Evolutionary conservation across 352 stramenopile species (phyloP), one percentile per base, ranked within the genome.

Genomic region (Thraustochytrium sp.): DNA sequence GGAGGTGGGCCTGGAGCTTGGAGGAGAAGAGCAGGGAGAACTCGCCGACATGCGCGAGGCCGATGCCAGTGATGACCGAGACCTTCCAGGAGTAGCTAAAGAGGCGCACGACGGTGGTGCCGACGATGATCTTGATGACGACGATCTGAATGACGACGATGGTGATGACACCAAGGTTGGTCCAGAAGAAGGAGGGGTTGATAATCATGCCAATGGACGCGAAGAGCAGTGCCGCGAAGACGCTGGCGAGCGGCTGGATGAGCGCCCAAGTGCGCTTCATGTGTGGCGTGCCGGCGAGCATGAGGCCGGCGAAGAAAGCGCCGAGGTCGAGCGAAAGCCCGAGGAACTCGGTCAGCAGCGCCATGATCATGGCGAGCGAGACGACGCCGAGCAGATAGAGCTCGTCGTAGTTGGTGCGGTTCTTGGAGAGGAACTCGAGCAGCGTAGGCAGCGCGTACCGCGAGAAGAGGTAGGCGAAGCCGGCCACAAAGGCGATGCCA

Each of bases 221-320:
- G 26, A 86, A 86, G 21, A 86, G 72, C 80, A 86, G 38, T 2
- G 44, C 75, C 0, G 74, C 80, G 63, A 86, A 86, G 31, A 86
- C 61, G n/a, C 38, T 61, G 1, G 49, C 53, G 54, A 86, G 37
- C 2, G 83, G 83, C 34, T 85, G 44, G 40, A 85, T 75, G 2
- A 31, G 21, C 13, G 44, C 49, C 42, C 16, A 34, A 5, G 54
- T 62, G 5, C 68, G 37, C 54, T 85, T 65, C 53, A 85, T 74
- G 11, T 40, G 31, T 4, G 36, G 40, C 29, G 83, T 46, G 8
- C 62, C 51, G 9, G 83, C 74, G 23, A 89, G 37, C 26, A 86
- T 86, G 29, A 89, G 84, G 18, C 86, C 86, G 11, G 86, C 86
- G 44, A 89, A 85, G 44, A 89, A 86, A 2, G 85, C 85, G 23